Evolutionary conservation across 202 grass and related monocot genomes (phyloP), one percentile per base, ranked within the genome.

Genomic region (Saccharum hybrid): DNA sequence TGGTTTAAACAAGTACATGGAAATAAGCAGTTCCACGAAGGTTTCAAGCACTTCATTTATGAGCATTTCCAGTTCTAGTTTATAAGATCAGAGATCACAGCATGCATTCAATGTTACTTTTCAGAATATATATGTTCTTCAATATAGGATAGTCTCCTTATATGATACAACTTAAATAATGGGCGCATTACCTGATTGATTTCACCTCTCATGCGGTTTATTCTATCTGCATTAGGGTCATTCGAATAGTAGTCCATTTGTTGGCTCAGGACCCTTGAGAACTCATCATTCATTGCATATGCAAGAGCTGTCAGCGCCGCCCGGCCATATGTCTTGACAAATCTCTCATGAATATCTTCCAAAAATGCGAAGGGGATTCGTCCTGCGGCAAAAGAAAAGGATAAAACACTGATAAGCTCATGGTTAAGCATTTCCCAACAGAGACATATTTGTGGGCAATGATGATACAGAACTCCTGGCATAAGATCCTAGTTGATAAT

Each of bases 201-300:
- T 90, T 94, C 95, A 46, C 92, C 92, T 86, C 88, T 93, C 72
- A 98, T 94, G 45, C 92, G 95, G 33, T 93, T 97, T 81, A 94
- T 94, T 81, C 88, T 94, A 63, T 97, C 95, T 6, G 94, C 85
- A 42, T 87, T 94, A 54, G 94, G 95, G 60, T 97, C 95, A 80
- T 94, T 97, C 30, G 95, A 94, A 76, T 93, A 97, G 59, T 97
- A 94, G 12, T 97, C 92, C 84, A 97, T 97, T 45, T 97, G 95
- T 49, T 97, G 92, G 64, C 68, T 90, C 22, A 97, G 76, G 39
- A 97, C 90, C 88, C 92, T 93, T 40, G 94, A 97, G 81, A 97
- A 97, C 62, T 97, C 95, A 80, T 97, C 95, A 30, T 97, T 97
- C 95, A 97, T 97, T 11, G 60, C 79, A 71, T 97, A 97, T 16